phyloP scores from a whole-genome alignment of 2,329 filamentous ascomycete species.

The Fusarium torreyae region DNA sequence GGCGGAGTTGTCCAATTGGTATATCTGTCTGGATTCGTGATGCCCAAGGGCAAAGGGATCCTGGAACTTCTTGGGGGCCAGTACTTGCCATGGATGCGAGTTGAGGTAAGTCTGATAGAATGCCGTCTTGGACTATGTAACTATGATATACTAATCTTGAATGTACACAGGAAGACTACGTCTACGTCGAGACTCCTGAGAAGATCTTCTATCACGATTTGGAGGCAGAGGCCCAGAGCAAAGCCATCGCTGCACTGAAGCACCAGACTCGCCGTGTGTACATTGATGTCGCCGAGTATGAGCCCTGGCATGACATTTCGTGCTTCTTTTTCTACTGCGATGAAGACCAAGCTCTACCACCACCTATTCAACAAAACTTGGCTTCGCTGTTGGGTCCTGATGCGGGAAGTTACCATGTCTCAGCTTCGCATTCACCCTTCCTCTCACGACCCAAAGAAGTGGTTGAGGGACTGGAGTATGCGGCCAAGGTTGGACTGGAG shows the following conservation, averaged over 20 bases:
- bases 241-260: conserved; percentile 1
- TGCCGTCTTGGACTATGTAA: background rate
- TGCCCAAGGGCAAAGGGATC: conserved; percentile 6
- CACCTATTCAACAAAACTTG: conserved; percentile 14
- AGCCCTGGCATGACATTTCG: conserved; percentile 19
- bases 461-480: conserved; percentile 5
- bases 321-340: conserved; percentile 20
- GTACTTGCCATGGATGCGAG: conserved; percentile 27
- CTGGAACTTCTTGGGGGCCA: conserved; percentile 7
- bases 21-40: conserved; percentile 12
- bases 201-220: conserved; percentile 24
- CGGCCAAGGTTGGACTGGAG: conserved; percentile 11
- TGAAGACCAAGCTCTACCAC: conserved; percentile 13
- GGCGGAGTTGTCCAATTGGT: conserved; percentile 20
- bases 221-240: background rate
- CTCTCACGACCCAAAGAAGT: conserved; percentile 13
- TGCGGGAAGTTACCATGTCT: background rate
- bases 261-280: conserved; percentile 26
- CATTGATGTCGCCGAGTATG: background rate
- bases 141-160: background rate
- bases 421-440: conserved; percentile 20
- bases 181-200: conserved; percentile 11
- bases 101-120: background rate
- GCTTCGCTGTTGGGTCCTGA: conserved; percentile 2
- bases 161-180: conserved; percentile 12